phyloP scores from a whole-genome alignment of 148 eudicot species.

The Gaultheria prostrata region DNA sequence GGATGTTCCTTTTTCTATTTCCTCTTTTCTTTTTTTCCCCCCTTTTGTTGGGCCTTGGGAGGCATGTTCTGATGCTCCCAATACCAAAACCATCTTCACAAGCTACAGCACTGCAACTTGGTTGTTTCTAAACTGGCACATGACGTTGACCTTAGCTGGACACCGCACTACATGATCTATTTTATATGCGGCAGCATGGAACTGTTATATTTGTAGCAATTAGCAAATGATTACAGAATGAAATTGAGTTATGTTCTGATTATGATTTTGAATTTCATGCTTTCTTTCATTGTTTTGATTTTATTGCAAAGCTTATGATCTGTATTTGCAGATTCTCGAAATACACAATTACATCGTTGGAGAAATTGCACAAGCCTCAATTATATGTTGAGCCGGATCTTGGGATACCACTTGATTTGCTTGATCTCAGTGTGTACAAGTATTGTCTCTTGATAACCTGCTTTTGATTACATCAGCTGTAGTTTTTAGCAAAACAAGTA shows the following conservation, averaged over 20 bases:
- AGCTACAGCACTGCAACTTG: neutral
- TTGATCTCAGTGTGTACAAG: constrained; percentile 97
- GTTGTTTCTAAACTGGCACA: neutral
- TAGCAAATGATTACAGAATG: neutral
- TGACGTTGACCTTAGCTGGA: neutral
- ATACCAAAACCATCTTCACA: neutral
- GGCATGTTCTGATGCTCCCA: neutral
- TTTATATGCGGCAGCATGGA: neutral
- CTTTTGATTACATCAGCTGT: constrained; percentile 12
- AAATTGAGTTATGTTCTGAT: neutral
- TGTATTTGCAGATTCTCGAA: constrained; percentile 66
- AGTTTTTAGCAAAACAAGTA: neutral
- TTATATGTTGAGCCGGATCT: constrained; percentile 88
- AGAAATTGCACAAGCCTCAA: constrained; percentile 92
- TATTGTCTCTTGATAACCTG: constrained; percentile 31
- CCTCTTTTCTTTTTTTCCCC: neutral
- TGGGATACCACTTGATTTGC: constrained; percentile 98
- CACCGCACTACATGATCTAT: neutral
- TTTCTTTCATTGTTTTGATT: constrained; percentile 1
- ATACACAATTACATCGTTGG: constrained; percentile 79
- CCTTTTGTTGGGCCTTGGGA: neutral
- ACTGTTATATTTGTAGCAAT: neutral
- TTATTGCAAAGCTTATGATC: constrained; percentile 15
- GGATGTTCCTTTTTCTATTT: constrained; percentile 6
- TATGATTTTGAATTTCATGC: neutral